phyloP scores from a whole-genome alignment of 306 rosid genomes.

The Vicia faba region DNA sequence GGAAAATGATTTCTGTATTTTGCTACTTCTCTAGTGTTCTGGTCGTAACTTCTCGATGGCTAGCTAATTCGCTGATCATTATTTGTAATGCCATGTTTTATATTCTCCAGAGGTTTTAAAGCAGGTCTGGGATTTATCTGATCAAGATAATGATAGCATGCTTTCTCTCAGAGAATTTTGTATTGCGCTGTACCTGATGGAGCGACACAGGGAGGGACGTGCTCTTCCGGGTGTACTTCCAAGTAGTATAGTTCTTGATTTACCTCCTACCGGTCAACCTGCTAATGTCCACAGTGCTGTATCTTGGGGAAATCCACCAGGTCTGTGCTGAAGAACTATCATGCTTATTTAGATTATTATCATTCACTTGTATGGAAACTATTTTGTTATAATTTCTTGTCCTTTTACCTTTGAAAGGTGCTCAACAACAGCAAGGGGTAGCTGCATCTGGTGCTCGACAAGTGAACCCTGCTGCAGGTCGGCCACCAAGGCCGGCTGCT shows the following conservation, averaged over 20 bases:
- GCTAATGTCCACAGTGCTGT: constrained; percentile 46
- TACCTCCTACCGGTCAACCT: constrained; percentile 64
- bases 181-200: constrained; percentile 91
- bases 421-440: constrained; percentile 68
- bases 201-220: constrained; percentile 88
- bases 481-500: constrained; percentile 69
- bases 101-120: constrained; percentile 82
- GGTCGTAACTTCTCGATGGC: constrained; percentile 26
- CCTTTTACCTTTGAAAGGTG: constrained; percentile 48
- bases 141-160: constrained; percentile 99
- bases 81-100: constrained; percentile 51
- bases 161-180: constrained; percentile 97
- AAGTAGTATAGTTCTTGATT: constrained; percentile 65
- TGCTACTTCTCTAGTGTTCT: constrained; percentile 25
- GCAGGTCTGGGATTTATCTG: constrained; percentile 99
- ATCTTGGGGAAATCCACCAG: constrained; percentile 74
- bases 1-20: constrained; percentile 11
- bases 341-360: constrained; percentile 7
- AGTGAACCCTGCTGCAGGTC: constrained; percentile 51
- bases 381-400: constrained; percentile 32
- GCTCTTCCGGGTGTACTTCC: constrained; percentile 85
- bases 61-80: constrained; percentile 40
- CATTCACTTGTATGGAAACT: constrained; percentile 22
- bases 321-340: constrained; percentile 45
- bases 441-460: constrained; percentile 61